Base-by-base conservation (phyloP, 345 rosid species). In the Camelina neglecta region DNA sequence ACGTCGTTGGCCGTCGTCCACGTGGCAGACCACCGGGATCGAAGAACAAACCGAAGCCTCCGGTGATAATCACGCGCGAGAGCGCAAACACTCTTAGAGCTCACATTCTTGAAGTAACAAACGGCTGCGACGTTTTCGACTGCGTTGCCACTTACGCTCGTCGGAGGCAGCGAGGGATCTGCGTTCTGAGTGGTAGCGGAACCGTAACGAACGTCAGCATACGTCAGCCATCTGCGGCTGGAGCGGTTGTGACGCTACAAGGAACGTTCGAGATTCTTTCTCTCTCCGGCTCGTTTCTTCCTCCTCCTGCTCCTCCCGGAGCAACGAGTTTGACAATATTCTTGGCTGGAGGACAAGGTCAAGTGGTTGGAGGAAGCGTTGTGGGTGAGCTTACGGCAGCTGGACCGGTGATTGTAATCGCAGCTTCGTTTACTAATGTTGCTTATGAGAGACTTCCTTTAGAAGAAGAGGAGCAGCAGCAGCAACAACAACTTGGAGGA, bases 21-120 rank as follows among this genome's bases (percentile, higher is more conserved):
- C 85, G 98, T 11, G 99, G 99, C 2, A 87, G 99, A 11, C 99
- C 99, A 1, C 86, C 97, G 0, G 98, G 99, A n/a, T 92, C 99
- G 20, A 95, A 92, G 69, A 95, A 95, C 88, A 95, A 90, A 77
- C 85, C 94, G 0, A 95, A 89, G 73, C 99, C 98, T 18, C 97
- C 99, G 1, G 93, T 95, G 16, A 95, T 95, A 65, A 90, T 95
- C 61, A 92, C 99, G 11, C 74, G 97, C 31, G 99, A 95, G 79
- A 95, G 99, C 75, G 94, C 99, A 24, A 92, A 95, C 79, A 92
- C 97, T 4, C 90, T 95, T 1, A 87, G 99, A 42, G 99, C 98
- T 20, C 99, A 95, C 91, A 92, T 95, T 85, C 89, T 95, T 21
- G 99, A 95, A 81, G 90, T 95, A 4, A 92, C 87, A 68, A 89